These are phyloP conservation scores for Kodamaea arcana DNA, from an alignment of 1,139 yeast genomes.

Conservation along the genomic window DNA sequence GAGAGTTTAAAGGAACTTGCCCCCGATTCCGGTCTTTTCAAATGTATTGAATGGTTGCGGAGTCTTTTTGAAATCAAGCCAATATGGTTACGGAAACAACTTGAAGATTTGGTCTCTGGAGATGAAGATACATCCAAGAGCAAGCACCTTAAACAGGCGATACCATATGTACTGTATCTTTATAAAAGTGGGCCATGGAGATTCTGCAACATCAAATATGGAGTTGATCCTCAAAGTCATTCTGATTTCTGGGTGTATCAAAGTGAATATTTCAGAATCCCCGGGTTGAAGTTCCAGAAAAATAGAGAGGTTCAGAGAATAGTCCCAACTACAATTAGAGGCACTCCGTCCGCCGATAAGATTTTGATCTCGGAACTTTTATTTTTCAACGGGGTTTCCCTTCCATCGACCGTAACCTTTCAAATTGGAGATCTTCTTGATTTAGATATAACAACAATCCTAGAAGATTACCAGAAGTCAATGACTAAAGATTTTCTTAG, in stretches of 20 bases:
- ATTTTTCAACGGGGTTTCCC: conserved; percentile 65
- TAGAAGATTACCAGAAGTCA: conserved; percentile 31
- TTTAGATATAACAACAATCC: conserved; percentile 50
- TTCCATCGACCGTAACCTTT: conserved; percentile 68
- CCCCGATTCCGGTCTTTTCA: conserved; percentile 27
- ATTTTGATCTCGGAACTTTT: conserved; percentile 45
- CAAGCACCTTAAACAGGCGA: conserved; percentile 61
- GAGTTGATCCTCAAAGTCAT: conserved; percentile 68
- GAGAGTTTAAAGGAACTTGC: conserved; percentile 29
- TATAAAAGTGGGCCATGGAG: conserved; percentile 95
- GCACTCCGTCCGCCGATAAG: conserved; percentile 11
- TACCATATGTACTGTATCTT: conserved; percentile 79
- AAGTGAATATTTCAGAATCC: conserved; percentile 75
- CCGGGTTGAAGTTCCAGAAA: conserved; percentile 23
- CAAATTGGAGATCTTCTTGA: conserved; percentile 83
- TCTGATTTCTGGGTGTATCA: conserved; percentile 63
- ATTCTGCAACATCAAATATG: conserved; percentile 76
- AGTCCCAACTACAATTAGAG: conserved; percentile 15
- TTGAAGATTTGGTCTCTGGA: conserved; percentile 46
- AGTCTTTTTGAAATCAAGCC: conserved; percentile 67
- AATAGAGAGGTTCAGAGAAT: conserved; percentile 8
- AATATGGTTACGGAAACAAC: conserved; percentile 79
- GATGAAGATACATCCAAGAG: conserved; percentile 25
- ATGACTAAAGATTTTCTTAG: conserved; percentile 43
- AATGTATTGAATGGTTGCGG: conserved; percentile 52